Conservation (phyloP, 352 stramenopile species). For the Pythium insidiosum region DNA sequence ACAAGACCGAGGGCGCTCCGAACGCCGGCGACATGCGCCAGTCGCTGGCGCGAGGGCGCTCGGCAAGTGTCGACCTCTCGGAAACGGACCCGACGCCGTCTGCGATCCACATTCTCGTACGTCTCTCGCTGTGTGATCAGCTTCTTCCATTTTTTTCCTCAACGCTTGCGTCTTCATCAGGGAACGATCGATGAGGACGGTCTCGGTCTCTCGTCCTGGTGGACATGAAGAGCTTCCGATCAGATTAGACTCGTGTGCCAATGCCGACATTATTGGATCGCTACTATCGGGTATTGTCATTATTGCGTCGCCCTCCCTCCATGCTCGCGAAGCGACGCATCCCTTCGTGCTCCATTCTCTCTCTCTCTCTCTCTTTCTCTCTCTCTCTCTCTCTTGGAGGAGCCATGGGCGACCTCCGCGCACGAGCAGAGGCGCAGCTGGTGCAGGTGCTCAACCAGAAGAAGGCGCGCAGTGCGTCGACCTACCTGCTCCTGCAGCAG, state of each 20-base stretch:
- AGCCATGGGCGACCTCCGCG: constrained; percentile 21
- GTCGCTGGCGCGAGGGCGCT: constrained; percentile 57
- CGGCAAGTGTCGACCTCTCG: constrained; percentile 78
- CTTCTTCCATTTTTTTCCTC: background rate
- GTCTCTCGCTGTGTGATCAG: too few species aligned
- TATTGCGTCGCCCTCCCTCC: too few species aligned
- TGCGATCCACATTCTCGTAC: constrained; percentile 76
- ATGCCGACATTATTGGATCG: constrained; percentile 17
- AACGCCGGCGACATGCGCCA: constrained; percentile 62
- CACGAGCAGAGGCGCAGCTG: constrained; percentile 42
- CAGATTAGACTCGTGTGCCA: constrained; percentile 12
- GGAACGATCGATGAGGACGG: constrained; percentile 86
- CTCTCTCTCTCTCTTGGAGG: too few species aligned
- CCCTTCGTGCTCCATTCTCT: too few species aligned
- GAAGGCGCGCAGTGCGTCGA: constrained; percentile 29
- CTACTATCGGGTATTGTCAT: too few species aligned
- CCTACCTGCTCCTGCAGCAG: constrained; percentile 37
- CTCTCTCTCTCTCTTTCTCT: too few species aligned
- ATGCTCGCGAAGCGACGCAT: too few species aligned
- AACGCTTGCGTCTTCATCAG: constrained; percentile 15
- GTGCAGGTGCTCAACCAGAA: constrained; percentile 38
- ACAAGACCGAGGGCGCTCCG: constrained; percentile 29
- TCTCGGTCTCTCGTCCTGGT: constrained; percentile 78
- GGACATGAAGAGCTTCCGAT: constrained; percentile 27
- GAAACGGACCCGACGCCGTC: constrained; percentile 77